Percentiles rank a stretch among this genome's conserved stretches.
Conservation (phyloP, 2,329 filamentous ascomycete genomes). For the Aspergillus sp. region DNA sequence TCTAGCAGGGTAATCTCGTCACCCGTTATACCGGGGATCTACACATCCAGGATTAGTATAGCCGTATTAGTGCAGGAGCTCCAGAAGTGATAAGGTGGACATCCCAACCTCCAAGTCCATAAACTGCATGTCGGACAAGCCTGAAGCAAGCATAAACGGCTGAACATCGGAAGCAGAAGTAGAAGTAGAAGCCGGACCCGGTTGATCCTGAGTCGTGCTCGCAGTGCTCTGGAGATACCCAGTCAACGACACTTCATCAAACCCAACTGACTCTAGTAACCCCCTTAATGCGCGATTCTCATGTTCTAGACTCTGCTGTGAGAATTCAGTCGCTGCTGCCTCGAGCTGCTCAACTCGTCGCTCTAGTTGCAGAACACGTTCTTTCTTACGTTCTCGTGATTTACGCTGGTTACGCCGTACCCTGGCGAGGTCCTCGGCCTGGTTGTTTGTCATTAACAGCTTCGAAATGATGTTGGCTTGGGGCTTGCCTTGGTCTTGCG, state of each 20-base stretch:
- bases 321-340: not conserved
- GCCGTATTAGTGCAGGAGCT: no score
- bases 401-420: conserved; percentile 4
- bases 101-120: no score
- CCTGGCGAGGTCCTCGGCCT: conserved; percentile 4
- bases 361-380: not conserved
- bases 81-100: no score
- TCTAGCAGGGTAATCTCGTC: no score
- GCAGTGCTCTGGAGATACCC: not conserved
- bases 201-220: not conserved
- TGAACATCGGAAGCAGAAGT: no score
- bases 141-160: no score
- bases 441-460: not conserved
- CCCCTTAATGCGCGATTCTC: not conserved
- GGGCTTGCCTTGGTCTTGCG: conserved; percentile 4
- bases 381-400: conserved; percentile 3
- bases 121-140: no score
- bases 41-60: no score
- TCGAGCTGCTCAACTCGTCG: not conserved
- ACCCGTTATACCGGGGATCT: no score
- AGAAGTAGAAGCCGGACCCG: not conserved
- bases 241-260: not conserved
- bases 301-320: not conserved
- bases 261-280: not conserved
- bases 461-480: not conserved